Evolutionary conservation across 2,329 filamentous ascomycete genomes (phyloP), one percentile per base, ranked within the genome.

Genomic region (Arthrobotrys iridis): DNA sequence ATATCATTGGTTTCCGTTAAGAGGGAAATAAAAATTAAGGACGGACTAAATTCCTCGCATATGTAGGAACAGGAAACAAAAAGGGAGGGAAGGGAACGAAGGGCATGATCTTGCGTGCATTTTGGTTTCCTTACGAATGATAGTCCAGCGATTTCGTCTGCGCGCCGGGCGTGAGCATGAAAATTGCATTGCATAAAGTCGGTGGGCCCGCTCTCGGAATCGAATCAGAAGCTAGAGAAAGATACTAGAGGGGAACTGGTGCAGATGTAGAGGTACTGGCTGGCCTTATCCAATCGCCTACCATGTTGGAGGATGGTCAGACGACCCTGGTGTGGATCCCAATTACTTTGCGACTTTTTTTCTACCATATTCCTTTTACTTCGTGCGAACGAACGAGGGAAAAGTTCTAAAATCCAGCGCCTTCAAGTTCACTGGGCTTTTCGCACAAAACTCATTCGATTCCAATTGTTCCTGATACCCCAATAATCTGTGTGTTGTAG

Each of bases 271-370:
- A 64, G 57, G 71, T 75, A 75, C 63, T 24, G 46, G 43, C 28
- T n/a, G 46, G 24, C 6, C 28, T n/a, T 50, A 28, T 37, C 70
- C 70, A 74, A 67, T 74, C 62, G 70, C 70, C 55, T 62, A 58
- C 70, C 70, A 33, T 65, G 52, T 63, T 58, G 33, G 58, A 41
- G 18, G 58, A 71, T 64, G 71, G 71, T 75, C 71, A 65, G 63
- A 65, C 62, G 71, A 75, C 71, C 63, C 63, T 59, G 18, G 30
- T 50, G 71, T 75, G 71, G 71, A 75, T 75, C 55, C 62, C 62
- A 13, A 57, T 22, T 18, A 20, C 45, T 33, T 45, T 62, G 40
- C 28, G 41, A 46, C 37, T 43, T 66, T 57, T 57, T 45, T 46
- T 55, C 26, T 50, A 15, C 45, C 40, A 35, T 18, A 33, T 41